Evolutionary conservation across 2,329 filamentous ascomycete species (phyloP).

Genomic region (Arthrobotrys pseudoclavata): DNA sequence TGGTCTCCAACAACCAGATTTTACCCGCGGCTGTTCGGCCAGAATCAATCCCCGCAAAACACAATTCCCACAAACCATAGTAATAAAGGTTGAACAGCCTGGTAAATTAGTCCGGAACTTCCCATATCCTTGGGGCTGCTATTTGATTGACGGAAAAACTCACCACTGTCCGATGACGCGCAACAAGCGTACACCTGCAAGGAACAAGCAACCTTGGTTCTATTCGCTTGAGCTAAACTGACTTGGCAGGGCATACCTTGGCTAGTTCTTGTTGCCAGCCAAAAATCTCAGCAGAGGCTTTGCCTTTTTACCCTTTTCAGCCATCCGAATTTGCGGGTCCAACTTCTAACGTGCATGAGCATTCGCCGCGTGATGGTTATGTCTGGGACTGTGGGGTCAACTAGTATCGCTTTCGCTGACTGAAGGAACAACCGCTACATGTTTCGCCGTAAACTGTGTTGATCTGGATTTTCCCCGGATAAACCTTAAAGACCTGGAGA

Average conservation of each 20-base stretch:
- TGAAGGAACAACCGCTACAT: slow-evolving; percentile 38
- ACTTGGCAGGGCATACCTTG: slow-evolving; percentile 49
- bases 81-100: neutral
- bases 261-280: slow-evolving; percentile 44
- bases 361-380: neutral
- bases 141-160: slow-evolving; percentile 51
- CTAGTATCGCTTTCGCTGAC: slow-evolving; percentile 3
- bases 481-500: slow-evolving; percentile 45
- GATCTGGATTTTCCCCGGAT: slow-evolving; percentile 45
- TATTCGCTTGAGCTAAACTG: slow-evolving; percentile 43
- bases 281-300: slow-evolving; percentile 38
- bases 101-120: slow-evolving; percentile 19
- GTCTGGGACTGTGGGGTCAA: slow-evolving; percentile 41
- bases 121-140: slow-evolving; percentile 21
- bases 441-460: slow-evolving; percentile 60
- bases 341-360: slow-evolving; percentile 16
- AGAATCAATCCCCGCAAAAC: slow-evolving; percentile 24
- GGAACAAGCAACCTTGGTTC: slow-evolving; percentile 41
- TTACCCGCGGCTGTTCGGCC: slow-evolving; percentile 57
- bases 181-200: slow-evolving; percentile 29
- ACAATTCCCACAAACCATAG: slow-evolving; percentile 33
- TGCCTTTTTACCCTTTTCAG: slow-evolving; percentile 52
- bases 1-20: neutral
- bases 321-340: slow-evolving; percentile 47
- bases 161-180: slow-evolving; percentile 37